A percentile compares a stretch with the other conserved stretches of the same genome.
These are phyloP conservation scores for Suillus weaverae DNA, from an alignment of 768 basidiomycete species.

Conservation along the genomic window DNA sequence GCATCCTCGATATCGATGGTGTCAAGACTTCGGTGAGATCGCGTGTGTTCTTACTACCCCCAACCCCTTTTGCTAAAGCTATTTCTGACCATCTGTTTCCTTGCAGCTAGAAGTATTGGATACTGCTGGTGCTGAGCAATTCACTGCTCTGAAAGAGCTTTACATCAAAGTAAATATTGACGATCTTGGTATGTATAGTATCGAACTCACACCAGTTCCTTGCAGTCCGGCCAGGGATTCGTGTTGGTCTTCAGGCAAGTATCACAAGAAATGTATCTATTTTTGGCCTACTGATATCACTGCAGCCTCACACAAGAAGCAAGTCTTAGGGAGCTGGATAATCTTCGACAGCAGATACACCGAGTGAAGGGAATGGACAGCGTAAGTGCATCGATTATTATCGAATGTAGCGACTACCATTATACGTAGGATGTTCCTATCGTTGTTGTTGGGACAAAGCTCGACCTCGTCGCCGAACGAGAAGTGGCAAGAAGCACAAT, in stretches of 20 bases:
- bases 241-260: conserved; percentile 79
- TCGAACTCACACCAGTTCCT: neutral
- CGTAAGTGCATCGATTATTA: conserved; percentile 36
- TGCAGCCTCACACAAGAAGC: conserved; percentile 78
- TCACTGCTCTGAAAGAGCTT: conserved; percentile 75
- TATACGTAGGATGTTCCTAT: conserved; percentile 62
- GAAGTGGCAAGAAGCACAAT: conserved; percentile 70
- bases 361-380: conserved; percentile 72
- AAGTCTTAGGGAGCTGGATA: conserved; percentile 77
- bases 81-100: conserved; percentile 15
- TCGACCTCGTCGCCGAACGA: conserved; percentile 78
- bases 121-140: conserved; percentile 86
- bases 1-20: conserved; percentile 64
- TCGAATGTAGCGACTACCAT: neutral
- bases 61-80: conserved; percentile 5
- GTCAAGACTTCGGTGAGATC: conserved; percentile 55
- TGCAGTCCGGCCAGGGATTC: conserved; percentile 70
- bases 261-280: neutral
- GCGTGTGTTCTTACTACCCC: conserved; percentile 19
- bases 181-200: neutral
- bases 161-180: conserved; percentile 65
- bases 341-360: conserved; percentile 77
- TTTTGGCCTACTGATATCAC: conserved; percentile 2
- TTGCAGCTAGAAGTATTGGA: conserved; percentile 76
- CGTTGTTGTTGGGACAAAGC: conserved; percentile 84